Evolutionary conservation across 495 filamentous ascomycete genomes (phyloP), one percentile per base, ranked within the genome.

Genomic region (Neurospora sp.): DNA sequence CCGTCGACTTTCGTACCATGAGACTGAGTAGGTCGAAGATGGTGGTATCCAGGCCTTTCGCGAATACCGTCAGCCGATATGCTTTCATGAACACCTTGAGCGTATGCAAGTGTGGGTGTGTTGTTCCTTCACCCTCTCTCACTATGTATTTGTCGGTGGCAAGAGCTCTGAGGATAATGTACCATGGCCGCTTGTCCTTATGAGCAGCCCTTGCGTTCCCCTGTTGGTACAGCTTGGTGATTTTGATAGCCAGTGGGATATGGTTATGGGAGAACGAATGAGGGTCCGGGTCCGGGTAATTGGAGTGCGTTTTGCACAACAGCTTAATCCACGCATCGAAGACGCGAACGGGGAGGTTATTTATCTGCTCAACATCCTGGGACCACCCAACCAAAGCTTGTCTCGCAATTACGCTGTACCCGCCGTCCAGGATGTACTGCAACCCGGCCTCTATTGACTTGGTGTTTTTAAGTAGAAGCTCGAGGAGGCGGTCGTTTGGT

Each of bases 311-410:
- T 37, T 71, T 75, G 72, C 84, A 84, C 41, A 85, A 77, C 68
- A 83, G 77, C 31, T 70, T 42, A 37, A 85, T 81, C 73, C 83
- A 85, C 20, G 79, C 81, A 53, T 77, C 78, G 70, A 84, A 80
- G 16, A 80, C 45, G 12, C 65, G 7, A 74, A 74, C 16, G 80
- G 80, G 2, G 14, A 65, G 22, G 27, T 27, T 65, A 17, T 37
- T 14, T 17, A 65, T 14, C 53, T 35, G 53, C 53, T 65, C 53
- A 35, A 65, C 27, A 35, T 65, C 14, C 31, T 65, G 5, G 27
- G 22, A 37, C 53, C 53, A 81, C 72, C 35, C 70, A 39, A 14
- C 70, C 72, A 42, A 81, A 69, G 10, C 70, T 71, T 42, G 73
- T 37, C 40, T 38, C 48, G n/a, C 48, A 42, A 10, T 14, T 17